These are phyloP conservation scores for Perkinsus olseni DNA, from an alignment of 169 alveolate genomes.

Conservation along the genomic window DNA sequence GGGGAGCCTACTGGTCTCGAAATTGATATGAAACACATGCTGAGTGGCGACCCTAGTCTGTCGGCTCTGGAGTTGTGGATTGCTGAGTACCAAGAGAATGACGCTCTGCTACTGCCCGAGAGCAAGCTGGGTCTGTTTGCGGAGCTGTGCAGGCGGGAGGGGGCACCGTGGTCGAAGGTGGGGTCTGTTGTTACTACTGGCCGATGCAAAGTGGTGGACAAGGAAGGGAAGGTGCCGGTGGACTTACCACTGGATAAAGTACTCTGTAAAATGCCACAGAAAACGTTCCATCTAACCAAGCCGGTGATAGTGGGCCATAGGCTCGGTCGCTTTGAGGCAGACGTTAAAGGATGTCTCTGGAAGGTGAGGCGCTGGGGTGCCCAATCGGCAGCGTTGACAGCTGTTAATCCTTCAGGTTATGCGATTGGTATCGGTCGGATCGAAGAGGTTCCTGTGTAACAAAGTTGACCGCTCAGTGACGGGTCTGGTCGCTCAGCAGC, in stretches of 20 bases:
- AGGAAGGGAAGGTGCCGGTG: conserved; percentile 24
- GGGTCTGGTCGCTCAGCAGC: conserved; percentile 43
- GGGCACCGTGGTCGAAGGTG: conserved; percentile 19
- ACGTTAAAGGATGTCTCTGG: background rate
- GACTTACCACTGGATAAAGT: conserved; percentile 34
- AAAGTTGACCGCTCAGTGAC: conserved; percentile 43
- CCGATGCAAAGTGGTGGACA: conserved; percentile 1
- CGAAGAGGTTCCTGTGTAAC: conserved; percentile 37
- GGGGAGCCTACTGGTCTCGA: conserved; percentile 29
- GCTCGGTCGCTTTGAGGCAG: background rate
- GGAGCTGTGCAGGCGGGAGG: conserved; percentile 31
- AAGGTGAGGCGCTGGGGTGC: background rate
- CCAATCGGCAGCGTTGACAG: too few relatives aligned
- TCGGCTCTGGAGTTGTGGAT: conserved; percentile 26
- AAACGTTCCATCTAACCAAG: conserved; percentile 9
- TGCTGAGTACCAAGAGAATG: conserved; percentile 26
- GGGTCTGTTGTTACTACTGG: conserved; percentile 16
- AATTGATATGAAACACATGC: conserved; percentile 29
- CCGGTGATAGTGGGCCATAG: background rate
- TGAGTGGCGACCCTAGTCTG: conserved; percentile 36
- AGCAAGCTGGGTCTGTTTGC: conserved; percentile 17
- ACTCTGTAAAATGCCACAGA: conserved; percentile 42
- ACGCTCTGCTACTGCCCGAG: background rate
- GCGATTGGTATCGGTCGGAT: conserved; percentile 29
- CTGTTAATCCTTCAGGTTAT: background rate